Evolutionary conservation across 73 alveolate genomes (phyloP).

Genomic region (Paramecium pentaurelia): DNA sequence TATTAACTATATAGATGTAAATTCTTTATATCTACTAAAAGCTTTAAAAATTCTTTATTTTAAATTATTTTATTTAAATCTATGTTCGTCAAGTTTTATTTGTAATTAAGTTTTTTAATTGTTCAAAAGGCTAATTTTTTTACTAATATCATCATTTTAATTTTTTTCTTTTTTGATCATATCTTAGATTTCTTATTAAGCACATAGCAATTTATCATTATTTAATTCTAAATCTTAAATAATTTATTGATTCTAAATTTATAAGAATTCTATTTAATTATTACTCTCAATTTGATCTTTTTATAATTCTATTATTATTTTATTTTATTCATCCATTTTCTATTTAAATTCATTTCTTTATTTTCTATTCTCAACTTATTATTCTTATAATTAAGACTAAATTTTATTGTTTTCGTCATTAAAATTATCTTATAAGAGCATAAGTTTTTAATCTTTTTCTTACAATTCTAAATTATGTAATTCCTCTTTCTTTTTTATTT

Average conservation of each 20-base stretch:
- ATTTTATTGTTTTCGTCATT: neutral
- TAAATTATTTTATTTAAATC: neutral
- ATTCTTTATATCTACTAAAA: neutral
- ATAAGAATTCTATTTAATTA: neutral
- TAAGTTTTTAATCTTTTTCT: neutral
- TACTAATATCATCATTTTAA: neutral
- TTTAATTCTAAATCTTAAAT: constrained; percentile 30
- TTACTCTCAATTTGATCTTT: neutral
- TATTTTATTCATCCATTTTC: neutral
- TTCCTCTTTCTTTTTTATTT: neutral
- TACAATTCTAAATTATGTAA: neutral
- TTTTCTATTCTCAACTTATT: neutral
- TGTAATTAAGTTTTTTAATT: neutral
- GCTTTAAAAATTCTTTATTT: neutral
- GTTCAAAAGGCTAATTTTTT: neutral
- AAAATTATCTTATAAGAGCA: neutral
- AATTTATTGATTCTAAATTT: neutral
- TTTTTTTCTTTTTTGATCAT: neutral
- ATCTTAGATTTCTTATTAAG: neutral
- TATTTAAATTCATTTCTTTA: neutral
- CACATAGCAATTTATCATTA: neutral
- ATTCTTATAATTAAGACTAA: neutral
- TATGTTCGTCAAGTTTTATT: neutral
- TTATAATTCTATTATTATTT: neutral
- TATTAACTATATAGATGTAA: neutral